Percentiles rank a stretch among this genome's conserved stretches.
Conservation (phyloP, 805 yeast species). For the Sungouiozyma ichnusensis region DNA sequence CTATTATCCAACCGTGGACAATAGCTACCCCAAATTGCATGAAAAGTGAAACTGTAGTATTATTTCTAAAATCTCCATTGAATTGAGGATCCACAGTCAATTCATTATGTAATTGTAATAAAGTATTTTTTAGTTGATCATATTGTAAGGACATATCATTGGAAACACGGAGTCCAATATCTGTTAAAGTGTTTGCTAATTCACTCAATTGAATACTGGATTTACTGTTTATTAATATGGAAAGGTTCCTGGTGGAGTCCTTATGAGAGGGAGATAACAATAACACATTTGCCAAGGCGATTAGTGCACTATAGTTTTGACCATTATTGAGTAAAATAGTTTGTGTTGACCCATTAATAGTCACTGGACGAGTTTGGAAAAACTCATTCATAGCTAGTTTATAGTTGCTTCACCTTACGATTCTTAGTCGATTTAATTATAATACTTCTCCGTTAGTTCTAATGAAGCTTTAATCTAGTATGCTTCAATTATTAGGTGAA, state of each 20-base stretch:
- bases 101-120: slow-evolving; percentile 56
- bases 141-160: slow-evolving; percentile 26
- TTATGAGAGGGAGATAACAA: slow-evolving; percentile 36
- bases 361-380: slow-evolving; percentile 17
- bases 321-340: slow-evolving; percentile 60
- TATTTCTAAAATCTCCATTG: slow-evolving; percentile 46
- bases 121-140: slow-evolving; percentile 37
- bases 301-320: slow-evolving; percentile 49
- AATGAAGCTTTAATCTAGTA: no score
- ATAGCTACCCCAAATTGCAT: slow-evolving; percentile 46
- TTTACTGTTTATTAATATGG: slow-evolving; percentile 25
- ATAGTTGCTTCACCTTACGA: not conserved
- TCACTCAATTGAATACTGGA: slow-evolving; percentile 29
- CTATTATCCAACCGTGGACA: slow-evolving; percentile 80
- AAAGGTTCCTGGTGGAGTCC: slow-evolving; percentile 9
- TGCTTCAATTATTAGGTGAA: no score
- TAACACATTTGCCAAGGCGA: slow-evolving; percentile 66
- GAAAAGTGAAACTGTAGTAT: slow-evolving; percentile 48
- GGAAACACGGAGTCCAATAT: slow-evolving; percentile 29
- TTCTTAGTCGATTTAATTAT: no score
- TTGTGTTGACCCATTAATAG: slow-evolving; percentile 28
- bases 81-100: slow-evolving; percentile 63
- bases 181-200: slow-evolving; percentile 42
- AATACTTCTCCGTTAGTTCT: no score
- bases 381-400: slow-evolving; percentile 9